Evolutionary conservation across 2,329 filamentous ascomycete genomes (phyloP), one percentile per base, ranked within the genome.

Genomic region (Colletotrichum orchidophilum): DNA sequence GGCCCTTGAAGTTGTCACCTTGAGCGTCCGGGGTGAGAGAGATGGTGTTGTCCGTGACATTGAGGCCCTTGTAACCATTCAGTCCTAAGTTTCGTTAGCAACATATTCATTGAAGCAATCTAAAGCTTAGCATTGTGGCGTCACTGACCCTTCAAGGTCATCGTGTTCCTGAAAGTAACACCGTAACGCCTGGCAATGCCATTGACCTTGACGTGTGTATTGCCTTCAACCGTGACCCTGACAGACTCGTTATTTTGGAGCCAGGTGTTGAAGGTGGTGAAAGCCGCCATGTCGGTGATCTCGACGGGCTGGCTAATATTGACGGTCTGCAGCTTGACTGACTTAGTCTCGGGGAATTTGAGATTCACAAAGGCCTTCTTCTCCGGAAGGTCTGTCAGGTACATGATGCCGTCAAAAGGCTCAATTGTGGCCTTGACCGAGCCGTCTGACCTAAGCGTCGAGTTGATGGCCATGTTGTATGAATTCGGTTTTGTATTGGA

Each of bases 1-100:
- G 86, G 74, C 86, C 91, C 62, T 85, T 81, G 81, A 93, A 91
- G 81, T 93, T 93, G 77, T 86, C 84, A 73, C 83, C 85, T 63
- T 86, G 81, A 11, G 77, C 73, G 64, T 83, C 77, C 15, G 76
- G 68, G 31, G 78, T 75, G 24, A 85, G 75, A 39, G 83, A 79
- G 73, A 92, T 85, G 52, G 81, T 80, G 73, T 87, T 84, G 50
- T 88, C 81, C 63, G 80, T 83, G 69, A 91, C 86, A 33, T 79
- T 77, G 61, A 88, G 86, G 61, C 89, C 90, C 52, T 83, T 77
- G 73, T 93, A 88, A 70, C 84, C 82, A 76, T 90, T 88, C 18
- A 88, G 79, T 63, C 87, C 85, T 77, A 67, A 12, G 13, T 18
- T 53, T 5, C 27, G 54, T 77, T 57, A 77, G 70, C 35, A 29